Evolutionary conservation across 768 basidiomycete genomes (phyloP).

Genomic region (Amanita rubescens): DNA sequence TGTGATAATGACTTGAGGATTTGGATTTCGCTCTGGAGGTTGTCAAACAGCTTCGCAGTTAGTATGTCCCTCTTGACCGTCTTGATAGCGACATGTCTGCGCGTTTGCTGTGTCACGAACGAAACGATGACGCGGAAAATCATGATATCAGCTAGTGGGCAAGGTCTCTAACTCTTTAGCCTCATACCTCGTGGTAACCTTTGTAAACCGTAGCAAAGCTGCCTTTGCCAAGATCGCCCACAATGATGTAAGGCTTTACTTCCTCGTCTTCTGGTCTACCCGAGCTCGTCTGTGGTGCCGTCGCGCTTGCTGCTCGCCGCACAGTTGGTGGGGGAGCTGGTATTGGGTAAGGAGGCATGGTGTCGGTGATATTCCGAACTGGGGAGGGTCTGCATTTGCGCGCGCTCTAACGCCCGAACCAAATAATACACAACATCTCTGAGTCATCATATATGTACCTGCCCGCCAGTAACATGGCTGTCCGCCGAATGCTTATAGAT

Average conservation of each 20-base stretch:
- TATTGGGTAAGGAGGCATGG: not conserved
- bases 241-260: conserved; percentile 69
- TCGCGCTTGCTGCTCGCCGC: conserved; percentile 5
- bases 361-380: no score
- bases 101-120: conserved; percentile 49
- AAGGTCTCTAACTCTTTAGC: not conserved
- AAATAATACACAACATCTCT: no score
- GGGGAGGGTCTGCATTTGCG: no score
- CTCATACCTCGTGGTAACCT: conserved; percentile 84
- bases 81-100: conserved; percentile 85
- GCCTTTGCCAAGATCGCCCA: conserved; percentile 75
- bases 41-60: conserved; percentile 89
- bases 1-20: conserved; percentile 93
- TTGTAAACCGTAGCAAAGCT: conserved; percentile 96
- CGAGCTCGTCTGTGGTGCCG: conserved; percentile 8
- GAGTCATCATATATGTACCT: no score
- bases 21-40: conserved; percentile 96
- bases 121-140: not conserved
- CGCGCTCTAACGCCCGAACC: no score
- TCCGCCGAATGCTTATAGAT: no score
- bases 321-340: not conserved
- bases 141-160: not conserved
- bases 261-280: conserved; percentile 52
- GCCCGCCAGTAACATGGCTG: no score
- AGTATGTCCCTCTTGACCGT: conserved; percentile 85